Evolutionary conservation across 2,329 filamentous ascomycete species (phyloP).

Genomic region (Nigrograna mackinnonii): DNA sequence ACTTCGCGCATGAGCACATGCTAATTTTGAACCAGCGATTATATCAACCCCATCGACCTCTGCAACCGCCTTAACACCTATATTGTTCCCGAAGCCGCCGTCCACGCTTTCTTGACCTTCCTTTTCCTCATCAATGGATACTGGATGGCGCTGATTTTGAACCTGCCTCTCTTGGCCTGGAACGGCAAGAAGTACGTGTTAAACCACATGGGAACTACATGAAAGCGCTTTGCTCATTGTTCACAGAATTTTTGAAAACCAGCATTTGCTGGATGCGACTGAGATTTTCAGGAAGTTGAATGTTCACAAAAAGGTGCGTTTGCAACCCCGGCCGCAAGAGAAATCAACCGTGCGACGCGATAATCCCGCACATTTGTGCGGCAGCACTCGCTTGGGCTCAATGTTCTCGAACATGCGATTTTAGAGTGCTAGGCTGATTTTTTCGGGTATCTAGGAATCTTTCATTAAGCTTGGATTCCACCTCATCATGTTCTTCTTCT

Average conservation of each 20-base stretch:
- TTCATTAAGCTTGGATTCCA: slow-evolving; percentile 99
- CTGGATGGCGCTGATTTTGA: slow-evolving; percentile 91
- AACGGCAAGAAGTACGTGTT: slow-evolving; percentile 93
- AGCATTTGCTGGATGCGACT: slow-evolving; percentile 93
- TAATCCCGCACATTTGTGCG: too few relatives aligned
- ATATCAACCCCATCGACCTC: slow-evolving; percentile 99
- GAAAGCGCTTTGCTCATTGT: slow-evolving; percentile 34
- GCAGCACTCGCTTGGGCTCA: too few relatives aligned
- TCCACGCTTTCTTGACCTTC: slow-evolving; percentile 94
- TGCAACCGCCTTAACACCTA: slow-evolving; percentile 99
- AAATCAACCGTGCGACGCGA: too few relatives aligned
- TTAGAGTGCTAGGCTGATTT: too few relatives aligned
- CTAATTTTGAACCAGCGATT: slow-evolving; percentile 69
- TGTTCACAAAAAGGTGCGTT: slow-evolving; percentile 90
- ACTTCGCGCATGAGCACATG: background rate
- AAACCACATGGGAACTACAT: background rate
- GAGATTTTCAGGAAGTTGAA: slow-evolving; percentile 99
- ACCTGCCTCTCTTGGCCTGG: slow-evolving; percentile 88
- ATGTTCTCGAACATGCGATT: too few relatives aligned
- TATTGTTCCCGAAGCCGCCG: slow-evolving; percentile 97
- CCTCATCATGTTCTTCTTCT: slow-evolving; percentile 99
- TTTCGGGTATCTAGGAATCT: slow-evolving; percentile 90
- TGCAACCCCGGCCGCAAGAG: too few relatives aligned
- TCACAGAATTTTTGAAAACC: slow-evolving; percentile 89
- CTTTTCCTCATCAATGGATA: slow-evolving; percentile 98